phyloP scores from a whole-genome alignment of 192 early-diverging fungal genomes.

The Entomortierella chlamydospora region DNA sequence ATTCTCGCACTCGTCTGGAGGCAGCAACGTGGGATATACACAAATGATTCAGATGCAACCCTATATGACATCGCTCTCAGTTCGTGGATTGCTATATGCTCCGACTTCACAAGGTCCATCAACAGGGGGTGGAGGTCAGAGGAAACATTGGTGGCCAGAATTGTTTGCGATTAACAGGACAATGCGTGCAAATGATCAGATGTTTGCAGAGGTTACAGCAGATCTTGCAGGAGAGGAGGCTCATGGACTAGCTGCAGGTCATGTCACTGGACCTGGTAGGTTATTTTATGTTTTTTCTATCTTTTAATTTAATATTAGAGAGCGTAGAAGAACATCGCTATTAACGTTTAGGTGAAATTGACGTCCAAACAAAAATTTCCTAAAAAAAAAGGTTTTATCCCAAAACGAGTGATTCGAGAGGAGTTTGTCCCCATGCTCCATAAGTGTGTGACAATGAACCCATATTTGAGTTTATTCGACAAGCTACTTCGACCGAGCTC shows the following conservation, averaged over 20 bases:
- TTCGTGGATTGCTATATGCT: constrained; percentile 38
- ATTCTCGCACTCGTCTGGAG: constrained; percentile 12
- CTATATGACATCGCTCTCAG: constrained; percentile 37
- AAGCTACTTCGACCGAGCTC: constrained; percentile 33
- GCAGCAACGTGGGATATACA: constrained; percentile 7
- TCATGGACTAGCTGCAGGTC: constrained; percentile 27
- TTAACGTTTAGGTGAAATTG: background rate
- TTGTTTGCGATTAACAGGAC: constrained; percentile 32
- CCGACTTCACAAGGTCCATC: constrained; percentile 21
- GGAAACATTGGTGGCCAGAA: constrained; percentile 51
- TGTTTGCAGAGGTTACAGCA: constrained; percentile 15
- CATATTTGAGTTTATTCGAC: constrained; percentile 27
- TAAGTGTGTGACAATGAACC: constrained; percentile 32
- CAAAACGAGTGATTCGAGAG: constrained; percentile 38
- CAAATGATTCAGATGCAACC: constrained; percentile 50
- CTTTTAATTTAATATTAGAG: background rate
- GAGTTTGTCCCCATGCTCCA: constrained; percentile 45
- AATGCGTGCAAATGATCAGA: constrained; percentile 23
- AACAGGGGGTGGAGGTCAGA: background rate
- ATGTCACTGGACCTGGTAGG: constrained; percentile 38
- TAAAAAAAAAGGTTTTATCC: constrained; percentile 26
- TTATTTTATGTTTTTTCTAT: background rate
- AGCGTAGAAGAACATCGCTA: background rate
- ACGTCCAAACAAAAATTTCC: no score
- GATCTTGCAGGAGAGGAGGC: constrained; percentile 34